Evolutionary conservation across 192 early-diverging fungal genomes (phyloP), one percentile per base, ranked within the genome.

Genomic region (Coemansia sp.): DNA sequence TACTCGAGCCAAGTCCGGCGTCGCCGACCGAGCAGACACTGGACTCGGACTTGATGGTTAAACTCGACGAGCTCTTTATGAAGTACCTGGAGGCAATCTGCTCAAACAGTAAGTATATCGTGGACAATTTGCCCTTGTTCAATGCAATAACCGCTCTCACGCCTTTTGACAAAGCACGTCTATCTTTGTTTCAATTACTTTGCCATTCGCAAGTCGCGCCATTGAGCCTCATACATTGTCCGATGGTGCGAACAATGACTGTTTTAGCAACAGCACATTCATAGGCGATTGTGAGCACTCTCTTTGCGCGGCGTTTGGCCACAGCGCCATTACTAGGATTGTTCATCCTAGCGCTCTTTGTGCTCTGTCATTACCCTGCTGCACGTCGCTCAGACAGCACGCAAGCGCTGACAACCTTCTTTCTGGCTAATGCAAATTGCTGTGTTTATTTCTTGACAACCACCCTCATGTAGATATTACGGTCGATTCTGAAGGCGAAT

Each of bases 1-100:
- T 76, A 23, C 39, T 73, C 12, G 75, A 82, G 71, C 69, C 75
- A 12, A 73, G 64, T 27, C 70, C 76, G 3, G 65, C 75, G 25
- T 76, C 74, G 56, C 71, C 79, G 7, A 50, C 75, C 14, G 69
- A 70, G 56, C 81, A 70, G 61, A 72, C 67, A 8, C 75, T 89
- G 10, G 70, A 85, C 41, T 60, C 69, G 17, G 73, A 81, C 22
- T 57, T 81, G 35, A 66, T 81, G 52, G 56, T 59, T 24, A 72
- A 72, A 48, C 69, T 90, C 37, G 86, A 88, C 73, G 86, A 85
- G 54, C 76, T 90, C 3, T 90, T 90, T 60, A 83, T 87, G 71
- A 85, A 75, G 37, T 90, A 88, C 41, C 81, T 90, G 19, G 84
- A 87, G 65, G 72, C 83, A 22, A 82, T 90, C 21, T 90, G 88